A percentile compares a stretch with the other conserved stretches of the same genome.
Conservation (phyloP, 345 rosid genomes). For the Populus davidiana region DNA sequence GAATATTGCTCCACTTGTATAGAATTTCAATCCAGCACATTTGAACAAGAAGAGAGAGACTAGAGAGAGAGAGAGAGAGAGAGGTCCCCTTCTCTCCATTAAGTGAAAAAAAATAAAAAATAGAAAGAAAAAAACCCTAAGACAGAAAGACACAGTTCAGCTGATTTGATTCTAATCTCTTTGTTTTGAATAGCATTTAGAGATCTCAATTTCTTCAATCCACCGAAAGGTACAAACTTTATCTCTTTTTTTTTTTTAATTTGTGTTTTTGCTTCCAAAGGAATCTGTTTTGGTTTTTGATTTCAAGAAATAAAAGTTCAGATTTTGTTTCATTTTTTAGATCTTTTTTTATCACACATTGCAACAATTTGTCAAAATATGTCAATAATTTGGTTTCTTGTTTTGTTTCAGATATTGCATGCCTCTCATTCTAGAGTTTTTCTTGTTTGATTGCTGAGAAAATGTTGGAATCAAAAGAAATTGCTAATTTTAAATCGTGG, state of each 20-base stretch:
- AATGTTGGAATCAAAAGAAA: conserved; percentile 17
- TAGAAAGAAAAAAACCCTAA: background rate
- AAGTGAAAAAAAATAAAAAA: background rate
- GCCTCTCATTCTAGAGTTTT: background rate
- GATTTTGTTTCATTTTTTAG: conserved; percentile 18
- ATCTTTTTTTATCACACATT: conserved; percentile 27
- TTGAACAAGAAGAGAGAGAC: conserved; percentile 20
- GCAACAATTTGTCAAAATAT: background rate
- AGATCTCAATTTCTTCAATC: conserved; percentile 41
- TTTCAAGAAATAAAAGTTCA: background rate
- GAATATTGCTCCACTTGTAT: background rate
- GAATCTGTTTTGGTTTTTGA: conserved; percentile 10
- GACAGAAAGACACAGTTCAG: background rate
- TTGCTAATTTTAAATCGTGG: conserved; percentile 3
- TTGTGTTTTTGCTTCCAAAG: background rate
- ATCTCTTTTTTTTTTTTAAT: background rate
- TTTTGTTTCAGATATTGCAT: background rate
- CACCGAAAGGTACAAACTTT: conserved; percentile 15
- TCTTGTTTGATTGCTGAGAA: conserved; percentile 32
- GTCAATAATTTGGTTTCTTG: conserved; percentile 1
- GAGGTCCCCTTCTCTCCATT: background rate
- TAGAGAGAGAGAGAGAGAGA: conserved; percentile 27
- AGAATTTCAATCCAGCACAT: conserved; percentile 15
- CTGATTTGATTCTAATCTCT: conserved; percentile 13
- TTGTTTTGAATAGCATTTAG: conserved; percentile 24